Percentiles rank a stretch among this genome's conserved stretches.
These are phyloP conservation scores for Plasmopara viticola DNA, from an alignment of 352 stramenopile genomes.

Conservation along the genomic window DNA sequence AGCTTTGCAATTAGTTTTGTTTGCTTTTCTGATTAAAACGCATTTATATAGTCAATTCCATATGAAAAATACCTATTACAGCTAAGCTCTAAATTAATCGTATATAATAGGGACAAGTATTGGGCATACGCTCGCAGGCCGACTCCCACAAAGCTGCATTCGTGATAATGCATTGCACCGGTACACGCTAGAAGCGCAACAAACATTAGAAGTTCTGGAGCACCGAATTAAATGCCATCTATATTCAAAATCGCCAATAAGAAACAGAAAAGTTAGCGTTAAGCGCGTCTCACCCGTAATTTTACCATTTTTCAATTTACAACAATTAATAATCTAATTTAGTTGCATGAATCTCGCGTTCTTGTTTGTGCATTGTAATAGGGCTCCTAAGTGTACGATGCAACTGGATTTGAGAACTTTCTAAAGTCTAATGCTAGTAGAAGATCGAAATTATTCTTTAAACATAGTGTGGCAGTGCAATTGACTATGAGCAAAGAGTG, in stretches of 20 bases:
- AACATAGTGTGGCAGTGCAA: too few relatives aligned
- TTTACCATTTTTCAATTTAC: slow-evolving; percentile 4
- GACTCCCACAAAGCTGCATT: slow-evolving; percentile 44
- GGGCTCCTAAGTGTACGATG: slow-evolving; percentile 56
- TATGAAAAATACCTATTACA: too few relatives aligned
- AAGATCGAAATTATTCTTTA: too few relatives aligned
- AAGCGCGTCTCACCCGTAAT: slow-evolving; percentile 87
- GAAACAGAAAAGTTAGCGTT: neutral
- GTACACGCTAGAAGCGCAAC: slow-evolving; percentile 68
- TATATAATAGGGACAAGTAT: too few relatives aligned
- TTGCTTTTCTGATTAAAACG: too few relatives aligned
- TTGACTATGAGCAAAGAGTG: too few relatives aligned
- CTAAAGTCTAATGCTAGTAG: too few relatives aligned
- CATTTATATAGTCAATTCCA: too few relatives aligned
- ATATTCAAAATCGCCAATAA: slow-evolving; percentile 73
- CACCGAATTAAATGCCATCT: slow-evolving; percentile 92
- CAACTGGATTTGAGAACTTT: slow-evolving; percentile 88
- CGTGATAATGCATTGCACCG: slow-evolving; percentile 81
- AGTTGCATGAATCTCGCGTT: slow-evolving; percentile 15
- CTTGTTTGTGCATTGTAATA: slow-evolving; percentile 10
- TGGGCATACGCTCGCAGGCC: too few relatives aligned
- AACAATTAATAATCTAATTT: too few relatives aligned
- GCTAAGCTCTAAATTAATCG: too few relatives aligned
- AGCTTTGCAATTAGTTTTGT: too few relatives aligned
- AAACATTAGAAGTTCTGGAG: slow-evolving; percentile 91